phyloP scores from a whole-genome alignment of 2,329 filamentous ascomycete species.

The Hypoxylon sp. region DNA sequence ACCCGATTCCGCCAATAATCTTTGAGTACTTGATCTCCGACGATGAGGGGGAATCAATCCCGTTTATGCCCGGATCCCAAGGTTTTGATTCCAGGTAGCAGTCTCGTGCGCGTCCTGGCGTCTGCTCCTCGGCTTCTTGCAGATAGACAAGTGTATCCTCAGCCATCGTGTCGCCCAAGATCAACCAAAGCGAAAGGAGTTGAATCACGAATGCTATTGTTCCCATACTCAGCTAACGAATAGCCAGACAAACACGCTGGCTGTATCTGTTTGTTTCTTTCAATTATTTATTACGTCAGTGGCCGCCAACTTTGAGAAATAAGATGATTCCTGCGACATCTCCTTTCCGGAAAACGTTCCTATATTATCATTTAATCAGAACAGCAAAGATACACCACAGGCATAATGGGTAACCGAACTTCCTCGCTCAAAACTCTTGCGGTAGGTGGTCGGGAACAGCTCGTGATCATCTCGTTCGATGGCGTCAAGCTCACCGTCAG shows the following conservation, averaged over 20 bases:
- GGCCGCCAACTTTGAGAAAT: neutral
- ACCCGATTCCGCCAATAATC: too few relatives aligned
- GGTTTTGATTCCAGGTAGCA: too few relatives aligned
- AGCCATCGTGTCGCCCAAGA: too few relatives aligned
- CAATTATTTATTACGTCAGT: neutral
- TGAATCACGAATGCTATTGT: too few relatives aligned
- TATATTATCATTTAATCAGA: neutral
- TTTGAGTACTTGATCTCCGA: too few relatives aligned
- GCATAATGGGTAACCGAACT: neutral
- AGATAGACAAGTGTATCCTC: too few relatives aligned
- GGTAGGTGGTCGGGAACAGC: constrained; percentile 50
- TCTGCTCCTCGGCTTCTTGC: too few relatives aligned
- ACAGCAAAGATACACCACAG: neutral
- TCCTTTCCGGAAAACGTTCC: neutral
- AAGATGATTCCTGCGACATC: neutral
- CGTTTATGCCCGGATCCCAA: too few relatives aligned
- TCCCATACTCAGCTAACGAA: too few relatives aligned
- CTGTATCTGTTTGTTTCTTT: neutral
- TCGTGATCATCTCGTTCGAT: constrained; percentile 52
- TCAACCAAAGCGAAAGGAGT: too few relatives aligned
- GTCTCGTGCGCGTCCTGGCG: too few relatives aligned
- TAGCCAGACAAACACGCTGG: neutral
- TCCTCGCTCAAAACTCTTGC: constrained; percentile 46
- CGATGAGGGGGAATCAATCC: too few relatives aligned
- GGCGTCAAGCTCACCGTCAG: constrained; percentile 50